These are phyloP conservation scores for Thelonectria rubi DNA, from an alignment of 2,329 filamentous ascomycete genomes.

Conservation along the genomic window DNA sequence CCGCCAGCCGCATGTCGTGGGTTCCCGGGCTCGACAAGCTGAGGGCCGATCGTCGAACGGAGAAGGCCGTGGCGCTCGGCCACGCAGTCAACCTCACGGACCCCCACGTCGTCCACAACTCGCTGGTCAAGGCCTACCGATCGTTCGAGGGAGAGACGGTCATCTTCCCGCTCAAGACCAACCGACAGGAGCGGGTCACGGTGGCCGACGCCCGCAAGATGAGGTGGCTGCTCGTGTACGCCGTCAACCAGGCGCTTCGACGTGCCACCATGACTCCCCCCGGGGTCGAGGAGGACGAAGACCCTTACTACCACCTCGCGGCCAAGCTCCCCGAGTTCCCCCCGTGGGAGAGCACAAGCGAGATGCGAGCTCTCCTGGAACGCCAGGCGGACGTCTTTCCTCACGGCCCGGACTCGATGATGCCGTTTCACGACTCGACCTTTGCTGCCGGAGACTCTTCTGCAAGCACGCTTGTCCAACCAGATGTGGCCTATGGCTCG, in stretches of 20 bases:
- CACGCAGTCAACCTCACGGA: slow-evolving; percentile 58
- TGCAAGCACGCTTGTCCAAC: too few relatives aligned
- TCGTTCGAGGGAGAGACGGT: slow-evolving; percentile 72
- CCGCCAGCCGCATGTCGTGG: slow-evolving; percentile 61
- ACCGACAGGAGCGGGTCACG: slow-evolving; percentile 62
- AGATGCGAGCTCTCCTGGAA: too few relatives aligned
- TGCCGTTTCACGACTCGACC: not conserved
- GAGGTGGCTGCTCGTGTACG: slow-evolving; percentile 80
- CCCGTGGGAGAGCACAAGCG: too few relatives aligned
- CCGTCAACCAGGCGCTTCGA: slow-evolving; percentile 75
- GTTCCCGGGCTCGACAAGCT: slow-evolving; percentile 52
- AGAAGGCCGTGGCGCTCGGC: slow-evolving; percentile 59
- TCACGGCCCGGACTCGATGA: slow-evolving; percentile 11
- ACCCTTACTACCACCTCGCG: slow-evolving; percentile 65
- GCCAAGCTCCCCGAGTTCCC: slow-evolving; percentile 15
- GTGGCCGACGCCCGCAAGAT: slow-evolving; percentile 77
- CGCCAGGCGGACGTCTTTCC: too few relatives aligned
- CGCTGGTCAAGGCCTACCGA: slow-evolving; percentile 73
- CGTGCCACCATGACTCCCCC: slow-evolving; percentile 68
- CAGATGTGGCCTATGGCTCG: too few relatives aligned
- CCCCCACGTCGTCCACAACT: slow-evolving; percentile 54
- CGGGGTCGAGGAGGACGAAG: slow-evolving; percentile 65
- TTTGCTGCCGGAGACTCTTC: too few relatives aligned
- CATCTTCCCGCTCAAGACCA: slow-evolving; percentile 58
- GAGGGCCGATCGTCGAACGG: slow-evolving; percentile 58